phyloP scores from a whole-genome alignment of 1,284 basidiomycete genomes.

The Rhodotorula sp. region DNA sequence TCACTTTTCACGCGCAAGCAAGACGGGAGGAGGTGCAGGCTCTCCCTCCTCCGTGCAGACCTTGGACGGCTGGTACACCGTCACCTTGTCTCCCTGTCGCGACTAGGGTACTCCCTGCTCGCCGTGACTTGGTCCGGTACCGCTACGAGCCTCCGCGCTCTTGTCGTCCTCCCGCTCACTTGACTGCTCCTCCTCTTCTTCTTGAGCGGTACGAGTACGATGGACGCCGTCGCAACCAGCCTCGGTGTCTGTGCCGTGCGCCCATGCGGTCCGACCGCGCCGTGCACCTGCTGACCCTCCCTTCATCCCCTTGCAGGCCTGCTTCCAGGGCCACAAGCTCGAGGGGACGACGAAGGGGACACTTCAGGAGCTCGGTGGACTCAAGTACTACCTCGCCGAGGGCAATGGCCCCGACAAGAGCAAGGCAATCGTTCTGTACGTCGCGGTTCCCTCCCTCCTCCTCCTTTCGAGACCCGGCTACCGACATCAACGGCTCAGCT shows the following conservation, averaged over 20 bases:
- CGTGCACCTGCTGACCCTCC: neutral
- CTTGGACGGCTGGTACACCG: too few species aligned
- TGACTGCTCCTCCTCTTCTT: neutral
- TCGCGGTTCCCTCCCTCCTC: neutral
- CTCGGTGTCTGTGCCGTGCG: too few species aligned
- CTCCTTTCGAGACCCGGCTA: neutral
- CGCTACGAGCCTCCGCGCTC: too few species aligned
- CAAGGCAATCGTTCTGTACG: slow-evolving; percentile 21
- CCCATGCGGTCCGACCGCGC: too few species aligned
- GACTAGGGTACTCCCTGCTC: too few species aligned
- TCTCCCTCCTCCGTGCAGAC: too few species aligned
- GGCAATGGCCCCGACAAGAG: neutral
- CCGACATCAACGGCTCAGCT: neutral
- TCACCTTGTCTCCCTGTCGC: too few species aligned
- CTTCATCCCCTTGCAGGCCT: neutral
- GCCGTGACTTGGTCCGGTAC: too few species aligned
- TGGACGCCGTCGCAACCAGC: too few species aligned
- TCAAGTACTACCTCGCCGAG: slow-evolving; percentile 9
- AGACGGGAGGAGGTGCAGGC: too few species aligned
- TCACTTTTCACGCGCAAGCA: neutral
- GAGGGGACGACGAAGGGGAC: slow-evolving; percentile 11
- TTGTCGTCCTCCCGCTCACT: neutral
- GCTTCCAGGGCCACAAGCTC: slow-evolving; percentile 12
- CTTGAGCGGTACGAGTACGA: neutral
- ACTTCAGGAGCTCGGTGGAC: neutral